These are phyloP conservation scores for Alternaria conjuncta DNA, from an alignment of 2,329 filamentous ascomycete genomes.

Conservation along the genomic window DNA sequence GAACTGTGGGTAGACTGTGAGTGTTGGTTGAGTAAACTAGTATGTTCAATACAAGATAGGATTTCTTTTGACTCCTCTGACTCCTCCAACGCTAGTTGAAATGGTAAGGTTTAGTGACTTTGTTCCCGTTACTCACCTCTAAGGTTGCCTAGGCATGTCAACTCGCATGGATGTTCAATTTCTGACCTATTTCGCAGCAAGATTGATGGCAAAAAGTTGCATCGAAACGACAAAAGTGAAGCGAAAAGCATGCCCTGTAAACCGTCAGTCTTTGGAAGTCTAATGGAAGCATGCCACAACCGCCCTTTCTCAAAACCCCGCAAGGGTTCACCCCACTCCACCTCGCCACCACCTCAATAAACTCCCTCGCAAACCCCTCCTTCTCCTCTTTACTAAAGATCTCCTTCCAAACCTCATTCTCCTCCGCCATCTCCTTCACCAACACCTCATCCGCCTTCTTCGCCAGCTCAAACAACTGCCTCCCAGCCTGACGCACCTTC, in stretches of 20 bases:
- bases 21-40: not conserved
- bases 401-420: not conserved
- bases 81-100: no score
- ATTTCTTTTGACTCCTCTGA: not conserved
- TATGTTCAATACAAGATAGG: not conserved
- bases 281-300: no score
- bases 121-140: no score
- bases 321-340: not conserved
- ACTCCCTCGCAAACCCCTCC: not conserved
- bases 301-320: not conserved
- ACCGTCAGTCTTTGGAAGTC: no score
- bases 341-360: not conserved
- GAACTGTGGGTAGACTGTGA: not conserved
- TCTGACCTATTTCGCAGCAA: not conserved
- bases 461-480: not conserved
- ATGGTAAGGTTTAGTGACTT: no score
- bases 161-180: no score
- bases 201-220: not conserved
- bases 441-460: not conserved
- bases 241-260: no score
- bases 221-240: not conserved
- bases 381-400: not conserved
- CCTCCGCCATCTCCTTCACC: not conserved
- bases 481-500: not conserved
- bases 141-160: no score